Evolutionary conservation across 225 moss, liverwort and hornwort species (phyloP), one percentile per base, ranked within the genome.

Genomic region (Ulota crispa): DNA sequence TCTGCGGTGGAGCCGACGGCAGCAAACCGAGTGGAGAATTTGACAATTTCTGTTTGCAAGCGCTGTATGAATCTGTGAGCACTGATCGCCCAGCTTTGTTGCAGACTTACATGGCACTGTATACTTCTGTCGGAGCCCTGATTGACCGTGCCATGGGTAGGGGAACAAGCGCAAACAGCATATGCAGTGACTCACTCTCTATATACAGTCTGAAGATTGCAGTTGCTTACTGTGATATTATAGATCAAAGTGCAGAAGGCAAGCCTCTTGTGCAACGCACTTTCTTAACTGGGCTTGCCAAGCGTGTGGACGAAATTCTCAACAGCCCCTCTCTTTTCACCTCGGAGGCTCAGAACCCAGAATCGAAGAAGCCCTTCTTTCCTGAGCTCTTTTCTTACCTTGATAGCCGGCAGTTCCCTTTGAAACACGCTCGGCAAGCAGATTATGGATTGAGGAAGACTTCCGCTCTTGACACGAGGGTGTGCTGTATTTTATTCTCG

Each of bases 41-140:
- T 54, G 96, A 96, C 69, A 85, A 94, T 30, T 99, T 99, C 80
- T 99, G 96, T 76, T 89, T 96, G 84, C 93, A 91, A 80, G 89
- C 94, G 14, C 79, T 99, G 64, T 99, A 94, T 64, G 93, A 99
- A 81, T 94, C 96, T 57, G 96, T 99, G 76, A 99, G 99, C 87
- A 91, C 96, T 42, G 99, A 99, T 84, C 91, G 96, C 53, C 94
- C 99, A 37, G 99, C 94, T 81, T 92, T 99, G 81, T 79, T 99
- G 62, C 86, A 99, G 91, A 99, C 94, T 30, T 99, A 99, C 59
- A 83, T 99, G 83, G 90, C 94, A 37, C 77, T 99, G 72, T 94
- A 94, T 78, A 99, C 93, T 36, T 89, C 92, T 66, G 93, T 99
- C 45, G 96, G 91, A 70, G 83, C 92, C 73, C 80, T 99, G 72